phyloP scores from a whole-genome alignment of 2,329 filamentous ascomycete genomes.

The Hypomyces rosellus region DNA sequence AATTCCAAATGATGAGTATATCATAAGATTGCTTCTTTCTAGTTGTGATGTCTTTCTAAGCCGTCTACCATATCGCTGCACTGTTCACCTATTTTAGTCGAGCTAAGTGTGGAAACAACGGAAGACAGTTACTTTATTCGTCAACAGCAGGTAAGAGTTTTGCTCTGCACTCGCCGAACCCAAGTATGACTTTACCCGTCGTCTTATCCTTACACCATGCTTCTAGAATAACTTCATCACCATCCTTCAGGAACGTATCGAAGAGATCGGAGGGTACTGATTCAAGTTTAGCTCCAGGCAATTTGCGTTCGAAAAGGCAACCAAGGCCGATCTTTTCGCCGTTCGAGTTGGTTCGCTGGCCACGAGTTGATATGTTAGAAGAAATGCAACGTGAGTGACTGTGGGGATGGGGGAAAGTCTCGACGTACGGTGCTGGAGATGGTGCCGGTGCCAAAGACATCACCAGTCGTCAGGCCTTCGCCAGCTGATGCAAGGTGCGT shows the following conservation, averaged over 20 bases:
- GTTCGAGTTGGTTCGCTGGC: neutral
- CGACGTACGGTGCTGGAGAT: neutral
- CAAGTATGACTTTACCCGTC: neutral
- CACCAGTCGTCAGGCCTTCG: neutral
- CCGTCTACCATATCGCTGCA: no score
- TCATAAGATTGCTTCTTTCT: no score
- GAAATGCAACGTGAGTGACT: neutral
- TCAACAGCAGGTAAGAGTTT: neutral
- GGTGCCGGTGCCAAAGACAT: slow-evolving; percentile 8
- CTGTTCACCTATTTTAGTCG: no score
- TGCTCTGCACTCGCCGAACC: neutral
- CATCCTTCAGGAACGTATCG: neutral
- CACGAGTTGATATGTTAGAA: neutral
- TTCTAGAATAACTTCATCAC: neutral
- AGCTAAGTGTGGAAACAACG: no score
- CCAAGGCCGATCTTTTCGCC: neutral
- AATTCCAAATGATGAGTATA: no score
- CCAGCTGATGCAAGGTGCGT: slow-evolving; percentile 3
- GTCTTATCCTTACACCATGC: neutral
- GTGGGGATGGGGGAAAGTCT: neutral
- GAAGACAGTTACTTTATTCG: no score
- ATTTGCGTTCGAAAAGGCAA: neutral
- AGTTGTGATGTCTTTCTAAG: no score
- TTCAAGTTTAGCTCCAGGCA: neutral
- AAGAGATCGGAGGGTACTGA: neutral